phyloP scores from a whole-genome alignment of 1,139 yeast species.

The Magnusiomyces sp. region DNA sequence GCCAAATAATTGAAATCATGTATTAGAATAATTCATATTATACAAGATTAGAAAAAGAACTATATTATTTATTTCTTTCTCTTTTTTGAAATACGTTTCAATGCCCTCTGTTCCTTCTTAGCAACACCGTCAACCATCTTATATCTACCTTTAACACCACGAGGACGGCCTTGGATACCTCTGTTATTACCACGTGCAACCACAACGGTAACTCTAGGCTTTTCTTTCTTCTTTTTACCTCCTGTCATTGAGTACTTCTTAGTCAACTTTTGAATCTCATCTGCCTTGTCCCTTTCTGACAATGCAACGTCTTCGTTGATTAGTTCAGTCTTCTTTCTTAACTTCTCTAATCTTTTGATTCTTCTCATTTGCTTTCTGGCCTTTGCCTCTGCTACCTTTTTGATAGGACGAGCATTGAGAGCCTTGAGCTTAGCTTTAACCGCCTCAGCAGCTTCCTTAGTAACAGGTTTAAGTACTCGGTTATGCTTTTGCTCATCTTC shows the following conservation, averaged over 20 bases:
- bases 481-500: conserved; percentile 88
- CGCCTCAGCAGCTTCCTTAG: conserved; percentile 94
- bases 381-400: conserved; percentile 94
- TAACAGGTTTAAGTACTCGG: conserved; percentile 80
- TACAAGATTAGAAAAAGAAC: neutral
- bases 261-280: conserved; percentile 82
- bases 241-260: conserved; percentile 57
- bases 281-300: conserved; percentile 90
- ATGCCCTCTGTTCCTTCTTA: conserved; percentile 95
- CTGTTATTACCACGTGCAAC: conserved; percentile 82
- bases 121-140: conserved; percentile 98
- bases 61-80: conserved; percentile 34
- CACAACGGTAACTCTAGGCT: conserved; percentile 81
- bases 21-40: neutral
- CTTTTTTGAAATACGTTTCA: conserved; percentile 83
- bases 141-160: conserved; percentile 93
- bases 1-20: too few relatives aligned
- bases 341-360: conserved; percentile 72
- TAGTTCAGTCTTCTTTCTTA: conserved; percentile 88
- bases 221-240: conserved; percentile 42
- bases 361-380: conserved; percentile 97
- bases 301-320: conserved; percentile 83
- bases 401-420: conserved; percentile 92
- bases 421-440: conserved; percentile 82
- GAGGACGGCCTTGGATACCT: conserved; percentile 91